phyloP scores from a whole-genome alignment of 148 eudicot genomes.

The Talinum fruticosum region DNA sequence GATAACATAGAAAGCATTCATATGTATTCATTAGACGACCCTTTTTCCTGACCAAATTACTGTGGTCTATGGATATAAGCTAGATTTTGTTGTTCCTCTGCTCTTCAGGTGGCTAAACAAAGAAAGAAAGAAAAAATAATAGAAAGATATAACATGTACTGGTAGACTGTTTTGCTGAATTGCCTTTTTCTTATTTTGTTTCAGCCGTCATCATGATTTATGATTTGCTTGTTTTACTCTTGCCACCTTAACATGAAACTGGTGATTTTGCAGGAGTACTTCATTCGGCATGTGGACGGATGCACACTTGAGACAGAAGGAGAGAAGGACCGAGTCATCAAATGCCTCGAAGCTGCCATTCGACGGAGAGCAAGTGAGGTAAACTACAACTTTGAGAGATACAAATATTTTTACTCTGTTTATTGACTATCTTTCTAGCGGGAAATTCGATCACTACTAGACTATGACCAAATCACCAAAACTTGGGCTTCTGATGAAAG shows the following conservation, averaged over 20 bases:
- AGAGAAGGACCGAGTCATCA: conserved; percentile 66
- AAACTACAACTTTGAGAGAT: neutral
- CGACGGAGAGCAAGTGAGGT: conserved; percentile 74
- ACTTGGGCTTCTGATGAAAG: neutral
- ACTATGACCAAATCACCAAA: neutral
- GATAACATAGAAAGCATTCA: too few species aligned
- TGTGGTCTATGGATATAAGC: too few species aligned
- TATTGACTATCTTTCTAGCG: neutral
- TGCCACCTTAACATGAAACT: neutral
- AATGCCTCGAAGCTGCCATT: conserved; percentile 86
- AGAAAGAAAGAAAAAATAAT: too few species aligned
- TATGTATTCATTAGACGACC: too few species aligned
- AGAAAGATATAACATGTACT: too few species aligned
- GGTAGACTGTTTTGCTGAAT: too few species aligned
- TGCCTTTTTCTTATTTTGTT: too few species aligned
- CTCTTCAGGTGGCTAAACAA: too few species aligned
- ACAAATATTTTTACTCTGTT: neutral
- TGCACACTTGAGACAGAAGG: conserved; percentile 53
- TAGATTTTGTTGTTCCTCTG: too few species aligned
- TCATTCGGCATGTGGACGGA: conserved; percentile 69
- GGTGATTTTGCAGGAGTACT: conserved; percentile 60
- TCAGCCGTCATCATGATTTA: too few species aligned
- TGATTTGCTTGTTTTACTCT: too few species aligned
- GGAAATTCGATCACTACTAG: neutral
- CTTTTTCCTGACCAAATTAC: too few species aligned